A percentile compares a stretch with the other conserved stretches of the same genome.
Conservation (phyloP, 371 early-diverging fungal genomes). For the Blastocladiella emersonii region DNA sequence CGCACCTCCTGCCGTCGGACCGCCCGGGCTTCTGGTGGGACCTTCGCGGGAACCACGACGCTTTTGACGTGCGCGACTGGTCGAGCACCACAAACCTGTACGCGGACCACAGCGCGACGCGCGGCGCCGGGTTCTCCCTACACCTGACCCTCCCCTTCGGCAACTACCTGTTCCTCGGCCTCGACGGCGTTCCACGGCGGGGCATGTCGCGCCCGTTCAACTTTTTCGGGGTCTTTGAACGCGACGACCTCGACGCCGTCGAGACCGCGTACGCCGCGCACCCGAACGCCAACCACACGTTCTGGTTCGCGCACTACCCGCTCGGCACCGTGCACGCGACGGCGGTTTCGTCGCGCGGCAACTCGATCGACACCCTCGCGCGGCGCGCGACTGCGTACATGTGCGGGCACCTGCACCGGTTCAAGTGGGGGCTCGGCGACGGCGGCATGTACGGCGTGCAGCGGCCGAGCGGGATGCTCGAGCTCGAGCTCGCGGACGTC, state of each 20-base stretch:
- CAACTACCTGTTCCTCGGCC: conserved; percentile 63
- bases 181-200: conserved; percentile 66
- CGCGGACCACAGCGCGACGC: conserved; percentile 33
- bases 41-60: conserved; percentile 74
- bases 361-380: conserved; percentile 45
- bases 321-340: conserved; percentile 52
- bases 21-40: conserved; percentile 58
- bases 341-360: conserved; percentile 45
- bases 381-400: conserved; percentile 51
- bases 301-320: conserved; percentile 65
- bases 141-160: conserved; percentile 44
- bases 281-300: conserved; percentile 46
- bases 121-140: conserved; percentile 46
- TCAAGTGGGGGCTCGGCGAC: conserved; percentile 40
- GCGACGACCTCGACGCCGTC: conserved; percentile 54
- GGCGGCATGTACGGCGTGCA: conserved; percentile 48
- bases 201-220: conserved; percentile 76
- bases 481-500: conserved; percentile 76
- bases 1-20: conserved; percentile 12
- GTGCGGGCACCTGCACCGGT: conserved; percentile 74
- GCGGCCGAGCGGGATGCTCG: conserved; percentile 43
- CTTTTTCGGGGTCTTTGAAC: conserved; percentile 73
- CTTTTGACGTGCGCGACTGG: conserved; percentile 60
- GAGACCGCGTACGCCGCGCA: conserved; percentile 18
- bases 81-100: conserved; percentile 48